Base-by-base conservation (phyloP, 2,329 filamentous ascomycete genomes). In the Colletotrichum agaves region DNA sequence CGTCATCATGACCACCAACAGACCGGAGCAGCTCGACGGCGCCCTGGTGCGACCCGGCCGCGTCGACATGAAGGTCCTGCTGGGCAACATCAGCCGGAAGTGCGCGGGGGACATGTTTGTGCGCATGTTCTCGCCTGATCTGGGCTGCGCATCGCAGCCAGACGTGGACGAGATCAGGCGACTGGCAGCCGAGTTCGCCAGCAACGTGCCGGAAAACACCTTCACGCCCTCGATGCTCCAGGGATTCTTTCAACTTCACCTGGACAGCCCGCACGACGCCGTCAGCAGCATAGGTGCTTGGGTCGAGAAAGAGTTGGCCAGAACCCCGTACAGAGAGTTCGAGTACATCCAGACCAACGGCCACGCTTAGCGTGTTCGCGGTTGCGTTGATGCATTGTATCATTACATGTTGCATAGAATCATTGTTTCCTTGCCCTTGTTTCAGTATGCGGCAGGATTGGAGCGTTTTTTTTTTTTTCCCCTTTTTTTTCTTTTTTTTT, bases 1-100 rank as follows among this genome's bases (percentile, higher is more conserved):
- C 27, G 83, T 93, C 17, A 86, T 93, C 74, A 93, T 93, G 90
- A 93, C 90, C 0, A 91, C 90, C 31, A 93, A 93, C 72, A 83
- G 86, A 56, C 84, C 86, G 0, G 88, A 92, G 56, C 84, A 86
- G 58, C 84, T 93, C 0, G 90, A 93, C 72, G 78, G 82, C 2
- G 90, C 90, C 0, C 80, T 93, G 0, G 82, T 91, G 10, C 83
- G 90, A 0, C 90, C 90, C 0, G 91, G 90, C 0, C 83, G 90
- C 2, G 87, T 93, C 1, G 90, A 93, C 72, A 83, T 87, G 76
- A 87, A 85, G 67, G 84, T 93, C 8, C 76, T 82, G 13, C 88
- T 93, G 57, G 81, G 80, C 33, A 79, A 82, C 69, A 84, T 85
- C 33, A 81, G 79, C 47, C 77, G 70, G n/a, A 71, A 74, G 37